Evolutionary conservation across 108 stramenopile genomes (phyloP), one percentile per base, ranked within the genome.

Genomic region (Cyclotella choctawhatcheeana): DNA sequence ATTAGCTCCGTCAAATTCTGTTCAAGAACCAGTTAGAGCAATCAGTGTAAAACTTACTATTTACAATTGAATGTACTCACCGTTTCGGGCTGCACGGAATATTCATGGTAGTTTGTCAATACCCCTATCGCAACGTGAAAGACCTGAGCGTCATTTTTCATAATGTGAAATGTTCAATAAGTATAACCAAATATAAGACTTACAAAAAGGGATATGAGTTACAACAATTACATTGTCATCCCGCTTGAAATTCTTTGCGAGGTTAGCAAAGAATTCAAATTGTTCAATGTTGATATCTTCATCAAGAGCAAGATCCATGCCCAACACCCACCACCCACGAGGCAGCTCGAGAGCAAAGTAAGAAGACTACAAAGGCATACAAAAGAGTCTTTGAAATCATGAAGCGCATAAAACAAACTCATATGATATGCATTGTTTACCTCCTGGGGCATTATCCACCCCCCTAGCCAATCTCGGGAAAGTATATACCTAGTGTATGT

Each of bases 391-490:
- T n/a, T n/a, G n/a, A n/a, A n/a, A n/a, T n/a, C n/a, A n/a, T n/a
- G n/a, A n/a, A n/a, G n/a, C n/a, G n/a, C n/a, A n/a, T n/a, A n/a
- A n/a, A n/a, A n/a, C n/a, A n/a, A n/a, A n/a, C n/a, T n/a, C n/a
- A n/a, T n/a, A n/a, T n/a, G n/a, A n/a, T n/a, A n/a, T n/a, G n/a
- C n/a, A n/a, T n/a, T n/a, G n/a, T n/a, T n/a, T n/a, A n/a, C n/a
- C n/a, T n/a, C n/a, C n/a, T 88, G 88, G 10, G 88, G 88, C 77
- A 88, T 82, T 4, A 84, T 51, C 88, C 88, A 88, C 13, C 85
- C 88, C 0, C 88, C 88, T 3, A 88, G 80, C 81, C 81, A 86
- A 51, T 88, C 88, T 14, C 85, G 65, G 14, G 69, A 76, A 53
- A 86, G 63, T 50, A 88, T 82, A 44, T 82, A 85, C 44, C 84